Evolutionary conservation across 805 yeast genomes (phyloP).

Genomic region (Dipodascus geniculatus): DNA sequence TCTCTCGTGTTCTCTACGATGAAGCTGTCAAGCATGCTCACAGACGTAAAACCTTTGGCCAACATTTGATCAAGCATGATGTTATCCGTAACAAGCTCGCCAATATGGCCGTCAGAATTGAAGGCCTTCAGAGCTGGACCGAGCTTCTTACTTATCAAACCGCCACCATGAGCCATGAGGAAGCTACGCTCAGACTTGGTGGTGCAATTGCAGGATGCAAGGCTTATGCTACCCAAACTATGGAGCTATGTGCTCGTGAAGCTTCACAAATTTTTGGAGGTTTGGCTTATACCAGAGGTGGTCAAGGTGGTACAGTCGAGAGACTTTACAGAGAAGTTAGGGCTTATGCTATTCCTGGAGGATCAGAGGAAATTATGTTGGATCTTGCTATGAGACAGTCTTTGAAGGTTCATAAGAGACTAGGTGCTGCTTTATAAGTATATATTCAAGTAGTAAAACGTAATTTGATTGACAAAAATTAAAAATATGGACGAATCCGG

Average conservation of each 20-base stretch:
- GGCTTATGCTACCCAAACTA: conserved; percentile 30
- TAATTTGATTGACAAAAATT: not conserved
- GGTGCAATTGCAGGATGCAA: conserved; percentile 34
- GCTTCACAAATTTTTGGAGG: conserved; percentile 35
- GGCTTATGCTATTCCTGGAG: conserved; percentile 35
- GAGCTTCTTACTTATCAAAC: conserved; percentile 27
- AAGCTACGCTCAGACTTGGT: conserved; percentile 28
- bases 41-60: conserved; percentile 32
- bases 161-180: conserved; percentile 21
- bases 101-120: conserved; percentile 29
- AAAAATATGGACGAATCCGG: conserved; percentile 6
- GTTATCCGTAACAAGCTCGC: conserved; percentile 33
- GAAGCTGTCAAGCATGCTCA: conserved; percentile 31
- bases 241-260: conserved; percentile 33
- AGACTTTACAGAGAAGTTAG: conserved; percentile 34
- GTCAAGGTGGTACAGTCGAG: conserved; percentile 32
- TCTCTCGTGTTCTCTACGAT: conserved; percentile 28
- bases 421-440: conserved; percentile 29
- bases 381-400: conserved; percentile 31
- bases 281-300: conserved; percentile 31
- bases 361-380: conserved; percentile 34
- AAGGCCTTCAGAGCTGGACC: conserved; percentile 30
- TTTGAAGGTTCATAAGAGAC: conserved; percentile 28
- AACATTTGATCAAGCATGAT: conserved; percentile 29
- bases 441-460: too few relatives aligned